Percentiles rank a stretch among this genome's conserved stretches.
Conservation (phyloP, 179 eudicot species). For the Dionaea muscipula region DNA sequence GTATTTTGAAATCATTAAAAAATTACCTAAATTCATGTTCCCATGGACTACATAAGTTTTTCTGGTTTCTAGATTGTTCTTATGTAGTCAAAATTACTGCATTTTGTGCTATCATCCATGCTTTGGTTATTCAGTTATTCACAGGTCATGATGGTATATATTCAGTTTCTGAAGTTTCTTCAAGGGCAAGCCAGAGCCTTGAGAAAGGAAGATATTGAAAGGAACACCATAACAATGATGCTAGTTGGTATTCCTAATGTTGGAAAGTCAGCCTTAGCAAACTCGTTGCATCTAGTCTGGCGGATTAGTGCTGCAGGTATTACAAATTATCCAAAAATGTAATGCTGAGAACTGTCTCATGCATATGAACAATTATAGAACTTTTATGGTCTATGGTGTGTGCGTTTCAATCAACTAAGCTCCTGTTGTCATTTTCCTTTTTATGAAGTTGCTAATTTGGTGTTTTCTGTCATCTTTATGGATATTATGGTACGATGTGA, state of each 20-base stretch:
- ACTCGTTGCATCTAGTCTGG: slow-evolving; percentile 79
- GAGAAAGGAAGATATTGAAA: slow-evolving; percentile 22
- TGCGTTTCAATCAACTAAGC: no score
- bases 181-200: slow-evolving; percentile 51
- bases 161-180: slow-evolving; percentile 58
- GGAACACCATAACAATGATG: slow-evolving; percentile 40
- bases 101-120: neutral
- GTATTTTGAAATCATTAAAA: neutral
- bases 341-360: neutral
- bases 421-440: no score
- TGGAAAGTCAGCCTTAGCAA: slow-evolving; percentile 84
- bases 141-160: no score
- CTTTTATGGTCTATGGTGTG: neutral
- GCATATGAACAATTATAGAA: neutral
- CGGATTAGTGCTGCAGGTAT: slow-evolving; percentile 77
- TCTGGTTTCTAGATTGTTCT: no score
- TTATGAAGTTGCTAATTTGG: no score
- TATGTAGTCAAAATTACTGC: no score
- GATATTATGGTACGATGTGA: no score
- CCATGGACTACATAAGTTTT: neutral
- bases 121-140: no score
- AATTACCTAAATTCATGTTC: neutral
- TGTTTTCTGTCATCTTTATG: no score
- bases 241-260: slow-evolving; percentile 72
- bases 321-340: neutral